Conservation (phyloP, 148 eudicot species). For the Cornus suecica region DNA sequence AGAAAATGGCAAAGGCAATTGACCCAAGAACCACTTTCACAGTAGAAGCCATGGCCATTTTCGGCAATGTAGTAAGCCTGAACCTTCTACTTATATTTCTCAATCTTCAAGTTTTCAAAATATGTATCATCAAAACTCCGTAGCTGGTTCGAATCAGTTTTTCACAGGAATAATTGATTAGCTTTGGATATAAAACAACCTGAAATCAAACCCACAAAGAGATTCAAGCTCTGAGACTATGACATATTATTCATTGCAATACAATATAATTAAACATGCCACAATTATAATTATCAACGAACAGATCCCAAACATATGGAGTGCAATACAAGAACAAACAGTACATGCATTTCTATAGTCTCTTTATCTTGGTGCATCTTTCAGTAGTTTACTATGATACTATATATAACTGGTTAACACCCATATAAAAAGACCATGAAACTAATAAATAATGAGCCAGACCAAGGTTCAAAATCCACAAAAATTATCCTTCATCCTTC, state of each 20-base stretch:
- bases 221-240: not conserved
- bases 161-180: not conserved
- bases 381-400: too few species aligned
- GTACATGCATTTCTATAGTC: too few species aligned
- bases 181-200: not conserved
- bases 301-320: not conserved
- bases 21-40: conserved; percentile 58
- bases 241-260: not conserved
- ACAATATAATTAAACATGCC: not conserved
- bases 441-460: not conserved
- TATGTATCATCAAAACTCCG: not conserved
- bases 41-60: conserved; percentile 56
- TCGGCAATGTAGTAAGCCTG: not conserved
- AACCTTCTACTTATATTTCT: not conserved
- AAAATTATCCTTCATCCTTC: too few species aligned
- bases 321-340: not conserved
- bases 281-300: not conserved
- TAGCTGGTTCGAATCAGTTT: not conserved
- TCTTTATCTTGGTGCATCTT: too few species aligned
- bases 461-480: not conserved
- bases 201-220: not conserved
- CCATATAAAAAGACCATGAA: not conserved
- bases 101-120: not conserved
- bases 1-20: conserved; percentile 61
- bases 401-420: too few species aligned